Base-by-base conservation (phyloP, 306 rosid species). In the Cucurbita moschata region DNA sequence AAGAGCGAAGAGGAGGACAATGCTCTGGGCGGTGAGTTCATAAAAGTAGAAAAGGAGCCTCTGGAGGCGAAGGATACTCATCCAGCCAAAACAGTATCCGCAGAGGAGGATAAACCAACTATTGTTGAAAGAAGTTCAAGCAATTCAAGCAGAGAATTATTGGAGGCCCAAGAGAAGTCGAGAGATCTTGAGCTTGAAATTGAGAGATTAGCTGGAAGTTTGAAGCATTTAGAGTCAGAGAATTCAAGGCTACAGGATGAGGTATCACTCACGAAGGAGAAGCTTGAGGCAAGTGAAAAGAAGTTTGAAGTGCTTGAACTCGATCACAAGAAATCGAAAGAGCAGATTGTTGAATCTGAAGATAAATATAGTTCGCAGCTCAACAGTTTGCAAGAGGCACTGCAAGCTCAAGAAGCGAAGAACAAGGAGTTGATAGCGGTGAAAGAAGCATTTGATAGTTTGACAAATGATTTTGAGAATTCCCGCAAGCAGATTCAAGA, bases 1-100 rank as follows among this genome's bases (percentile, higher is more conserved):
- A 91, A 84, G 87, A 94, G 82, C 74, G 97, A 94, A 71, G 96
- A 89, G 65, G 99, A 94, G 77, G 97, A 93, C 54, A 86, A 85
- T 69, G 81, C 86, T 66, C 82, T 90, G 7, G 99, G 89, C 77
- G 99, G 96, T 38, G 99, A 91, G 76, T 94, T 94, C 84, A 89
- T 94, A 19, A 94, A 94, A 83, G 91, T 94, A 73, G 99, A 94
- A 83, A 94, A 79, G 87, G 97, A 91, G 81, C 70, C 85, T 9
- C 55, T 86, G n/a, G 89, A 83, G 39, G 80, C 57, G 46, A 82
- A 86, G 68, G 87, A 84, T 49, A 74, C 73, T 23, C 83, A 55
- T 72, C 14, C 70, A 40, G 77, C 75, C 61, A 77, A 72, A 62
- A 62, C 55, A 72, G 40, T 39, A 19, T 51, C 67, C 62, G 77